These are phyloP conservation scores for Hymenoscyphus scutula DNA, from an alignment of 2,329 filamentous ascomycete genomes.

Conservation along the genomic window DNA sequence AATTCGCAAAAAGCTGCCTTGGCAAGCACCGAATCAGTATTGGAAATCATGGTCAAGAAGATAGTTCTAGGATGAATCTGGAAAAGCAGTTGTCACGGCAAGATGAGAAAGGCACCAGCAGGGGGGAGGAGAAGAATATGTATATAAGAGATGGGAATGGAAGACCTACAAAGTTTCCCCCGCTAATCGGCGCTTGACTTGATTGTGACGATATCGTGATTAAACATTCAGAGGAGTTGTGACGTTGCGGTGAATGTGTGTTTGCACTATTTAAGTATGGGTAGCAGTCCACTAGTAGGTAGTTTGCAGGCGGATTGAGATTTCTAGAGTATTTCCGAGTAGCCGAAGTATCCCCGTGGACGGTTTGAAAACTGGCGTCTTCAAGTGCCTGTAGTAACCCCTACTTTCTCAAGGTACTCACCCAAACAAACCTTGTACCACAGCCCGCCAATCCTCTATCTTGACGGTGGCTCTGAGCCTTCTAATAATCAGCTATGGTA, in stretches of 20 bases:
- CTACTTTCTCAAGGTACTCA: not conserved
- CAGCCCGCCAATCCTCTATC: not conserved
- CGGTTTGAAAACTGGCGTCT: too few species aligned
- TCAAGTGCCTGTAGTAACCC: too few species aligned
- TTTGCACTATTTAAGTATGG: not conserved
- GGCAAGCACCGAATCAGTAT: not conserved
- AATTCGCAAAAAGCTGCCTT: not conserved
- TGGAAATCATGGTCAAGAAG: not conserved
- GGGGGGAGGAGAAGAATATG: not conserved
- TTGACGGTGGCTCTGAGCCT: not conserved
- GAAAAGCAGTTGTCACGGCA: not conserved
- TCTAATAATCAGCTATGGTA: not conserved
- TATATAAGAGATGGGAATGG: not conserved
- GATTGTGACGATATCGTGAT: not conserved
- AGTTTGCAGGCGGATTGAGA: too few species aligned
- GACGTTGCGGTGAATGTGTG: not conserved
- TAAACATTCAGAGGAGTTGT: not conserved
- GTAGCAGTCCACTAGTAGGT: too few species aligned
- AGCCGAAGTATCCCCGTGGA: too few species aligned
- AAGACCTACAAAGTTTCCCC: not conserved
- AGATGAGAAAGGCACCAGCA: not conserved
- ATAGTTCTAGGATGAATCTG: not conserved
- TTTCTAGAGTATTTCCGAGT: too few species aligned
- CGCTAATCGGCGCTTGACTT: not conserved
- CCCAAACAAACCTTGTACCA: not conserved